Evolutionary conservation across 805 yeast species (phyloP), one percentile per base, ranked within the genome.

Genomic region (Yarrowia deformans): DNA sequence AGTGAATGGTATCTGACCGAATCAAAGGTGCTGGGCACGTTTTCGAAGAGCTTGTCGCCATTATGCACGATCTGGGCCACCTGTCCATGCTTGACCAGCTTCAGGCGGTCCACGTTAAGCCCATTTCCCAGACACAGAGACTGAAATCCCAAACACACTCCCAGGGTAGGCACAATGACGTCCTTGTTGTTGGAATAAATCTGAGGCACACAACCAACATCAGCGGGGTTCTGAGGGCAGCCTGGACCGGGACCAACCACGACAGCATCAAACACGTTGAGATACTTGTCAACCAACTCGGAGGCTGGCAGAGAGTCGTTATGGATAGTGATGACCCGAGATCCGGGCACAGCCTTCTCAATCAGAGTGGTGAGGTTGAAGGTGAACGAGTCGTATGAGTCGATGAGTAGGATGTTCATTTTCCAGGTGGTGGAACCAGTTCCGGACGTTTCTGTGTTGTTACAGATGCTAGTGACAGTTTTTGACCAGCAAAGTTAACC

Each of bases 231-330:
- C 0, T 79, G 77, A 0, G 99, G 99, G 73, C 90, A 87, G 0
- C 99, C 99, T 0, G 99, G 99, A 0, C 99, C 99, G 0, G 99
- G 99, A 0, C 99, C 99, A 9, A 95, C 83, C 0, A 95, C 87
- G 2, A 95, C 82, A 42, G 92, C 92, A 70, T 90, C 91, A 72
- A 91, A 87, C 8, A 80, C 75, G 0, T 82, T 80, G 19, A 91
- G 75, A 70, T 84, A 81, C 1, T 74, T 70, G 7, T 73, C 72
- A 61, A 90, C 80, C 48, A 77, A 70, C 12, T 61, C 78, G 1
- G 72, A 70, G 0, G 78, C 68, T 8, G 77, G 75, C 29, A 84
- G 79, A 0, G 88, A 79, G 74, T 90, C 92, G 76, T 88, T 88
- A 74, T 87, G 90, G 42, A 89, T 85, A 12, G 88, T 85, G 48